Evolutionary conservation across 2,329 filamentous ascomycete genomes (phyloP), one percentile per base, ranked within the genome.

Genomic region (Plenodomus tracheiphilus): DNA sequence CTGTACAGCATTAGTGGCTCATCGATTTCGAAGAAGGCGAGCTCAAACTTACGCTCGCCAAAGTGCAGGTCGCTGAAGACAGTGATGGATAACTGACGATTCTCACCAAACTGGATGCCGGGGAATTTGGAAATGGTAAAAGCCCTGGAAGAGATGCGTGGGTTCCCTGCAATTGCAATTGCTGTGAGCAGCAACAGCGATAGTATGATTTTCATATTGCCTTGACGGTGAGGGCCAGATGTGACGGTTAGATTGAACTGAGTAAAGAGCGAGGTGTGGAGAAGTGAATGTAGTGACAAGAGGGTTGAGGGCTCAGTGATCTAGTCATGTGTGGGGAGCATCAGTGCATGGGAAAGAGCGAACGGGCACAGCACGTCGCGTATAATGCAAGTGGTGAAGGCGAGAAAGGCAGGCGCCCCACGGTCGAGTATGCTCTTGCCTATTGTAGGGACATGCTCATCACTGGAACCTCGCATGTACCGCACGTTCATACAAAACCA

Each of bases 1-100:
- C 61, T 64, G 17, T 8, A n/a, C 6, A 9, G 16, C 15, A 18
- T 62, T 2, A 64, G 48, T 34, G 19, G 13, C 18, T 13, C 3
- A 16, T 17, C 8, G 20, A 13, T 1, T n/a, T 10, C 17, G 3
- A 19, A 38, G 19, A 2, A 8, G 4, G 9, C 3, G 77, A 75
- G 58, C 62, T 56, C 3, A 77, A 75, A 59, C 62, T 56, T 70
- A 83, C 83, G 80, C 69, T 91, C 87, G 9, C 86, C 87, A 63
- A 87, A 87, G 64, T 91, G 87, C 7, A 90, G 70, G 58, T 91
- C 87, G 21, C 83, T 80, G 52, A 91, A 87, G 11, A 90, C 78
- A 1, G 83, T 68, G 25, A 81, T 75, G 17, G 79, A 74, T 41
- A 81, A 79, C 15, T 65, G 71, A 17, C 71, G 66, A 43, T 75